Conservation (phyloP, 176 grass and related monocot genomes). For the Luzula sylvatica region DNA sequence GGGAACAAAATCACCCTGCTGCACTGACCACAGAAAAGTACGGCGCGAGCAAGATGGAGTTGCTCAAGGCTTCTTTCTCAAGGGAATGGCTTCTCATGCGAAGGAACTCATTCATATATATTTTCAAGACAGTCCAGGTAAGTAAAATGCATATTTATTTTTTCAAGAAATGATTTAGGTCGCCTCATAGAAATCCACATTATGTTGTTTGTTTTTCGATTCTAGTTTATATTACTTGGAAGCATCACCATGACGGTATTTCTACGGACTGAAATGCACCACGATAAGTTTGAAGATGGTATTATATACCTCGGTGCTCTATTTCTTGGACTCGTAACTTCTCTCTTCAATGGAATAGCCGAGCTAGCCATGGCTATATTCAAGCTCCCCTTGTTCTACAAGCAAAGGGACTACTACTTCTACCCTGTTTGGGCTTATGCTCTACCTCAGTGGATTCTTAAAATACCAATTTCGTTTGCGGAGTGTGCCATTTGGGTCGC, state of each 20-base stretch:
- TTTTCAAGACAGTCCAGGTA: constrained; percentile 88
- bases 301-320: constrained; percentile 75
- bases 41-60: constrained; percentile 61
- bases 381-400: constrained; percentile 88
- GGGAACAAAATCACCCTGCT: constrained; percentile 69
- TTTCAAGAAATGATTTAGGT: neutral
- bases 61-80: constrained; percentile 55
- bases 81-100: constrained; percentile 98
- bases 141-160: neutral
- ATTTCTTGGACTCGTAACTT: constrained; percentile 93
- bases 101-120: constrained; percentile 95
- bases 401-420: constrained; percentile 86
- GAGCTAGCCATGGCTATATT: constrained; percentile 87
- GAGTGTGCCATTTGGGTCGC: constrained; percentile 80
- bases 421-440: constrained; percentile 93
- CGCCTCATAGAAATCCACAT: neutral
- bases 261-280: constrained; percentile 67
- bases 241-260: constrained; percentile 86
- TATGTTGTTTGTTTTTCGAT: neutral
- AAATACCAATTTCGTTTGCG: constrained; percentile 82
- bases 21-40: constrained; percentile 74
- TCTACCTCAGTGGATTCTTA: constrained; percentile 78
- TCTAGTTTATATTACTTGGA: constrained; percentile 91
- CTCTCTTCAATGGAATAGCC: constrained; percentile 82
- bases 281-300: constrained; percentile 41